Evolutionary conservation across 768 basidiomycete species (phyloP).

Genomic region (Piloderma croceum): DNA sequence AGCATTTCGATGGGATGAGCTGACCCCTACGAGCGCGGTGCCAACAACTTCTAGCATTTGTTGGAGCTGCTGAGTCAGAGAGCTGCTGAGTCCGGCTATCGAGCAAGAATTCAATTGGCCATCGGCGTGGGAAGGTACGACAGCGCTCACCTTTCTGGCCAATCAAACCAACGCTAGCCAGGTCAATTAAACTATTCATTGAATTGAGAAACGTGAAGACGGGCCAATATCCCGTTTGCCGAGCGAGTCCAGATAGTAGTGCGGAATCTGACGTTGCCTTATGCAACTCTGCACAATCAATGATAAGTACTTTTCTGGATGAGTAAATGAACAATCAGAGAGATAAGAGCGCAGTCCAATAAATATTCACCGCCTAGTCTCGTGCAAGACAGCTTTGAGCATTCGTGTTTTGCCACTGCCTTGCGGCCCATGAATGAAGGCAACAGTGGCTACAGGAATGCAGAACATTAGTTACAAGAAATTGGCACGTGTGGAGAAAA

Average conservation of each 20-base stretch:
- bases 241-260: constrained; percentile 65
- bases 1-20: constrained; percentile 41
- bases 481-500: not conserved
- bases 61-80: constrained; percentile 77
- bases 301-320: constrained; percentile 62
- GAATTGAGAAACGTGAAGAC: constrained; percentile 83
- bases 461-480: constrained; percentile 2
- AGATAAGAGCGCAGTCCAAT: not conserved
- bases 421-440: constrained; percentile 78
- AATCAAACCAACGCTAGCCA: constrained; percentile 91
- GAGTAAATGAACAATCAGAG: not conserved
- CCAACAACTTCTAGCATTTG: constrained; percentile 79
- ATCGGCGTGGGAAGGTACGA: not conserved
- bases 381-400: constrained; percentile 47
- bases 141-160: constrained; percentile 74
- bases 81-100: constrained; percentile 75
- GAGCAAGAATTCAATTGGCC: not conserved
- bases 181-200: constrained; percentile 76
- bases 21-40: constrained; percentile 61
- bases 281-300: constrained; percentile 76
- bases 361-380: constrained; percentile 44
- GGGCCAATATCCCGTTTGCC: constrained; percentile 86
- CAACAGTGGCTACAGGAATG: constrained; percentile 50
- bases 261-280: constrained; percentile 63
- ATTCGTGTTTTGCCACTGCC: constrained; percentile 74